phyloP scores from a whole-genome alignment of 352 stramenopile species.

The Phytophthora brassicae region DNA sequence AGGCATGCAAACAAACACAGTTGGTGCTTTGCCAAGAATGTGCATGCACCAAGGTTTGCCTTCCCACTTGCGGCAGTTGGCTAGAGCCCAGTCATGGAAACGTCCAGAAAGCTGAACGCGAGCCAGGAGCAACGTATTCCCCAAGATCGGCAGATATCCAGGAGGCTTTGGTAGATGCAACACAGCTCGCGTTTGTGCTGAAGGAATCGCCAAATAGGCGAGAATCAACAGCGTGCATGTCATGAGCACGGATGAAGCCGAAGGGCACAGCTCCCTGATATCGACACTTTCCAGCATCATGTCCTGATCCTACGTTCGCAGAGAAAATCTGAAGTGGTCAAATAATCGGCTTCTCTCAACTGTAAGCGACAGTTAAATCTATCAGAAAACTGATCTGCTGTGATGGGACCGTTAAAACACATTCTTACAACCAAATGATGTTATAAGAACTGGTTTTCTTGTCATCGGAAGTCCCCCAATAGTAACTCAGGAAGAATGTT shows the following conservation, averaged over 20 bases:
- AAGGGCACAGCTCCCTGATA: constrained; percentile 5
- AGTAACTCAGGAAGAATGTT: not conserved
- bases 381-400: too few species aligned
- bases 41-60: constrained; percentile 56
- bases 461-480: not conserved
- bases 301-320: not conserved
- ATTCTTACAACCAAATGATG: not conserved
- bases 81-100: constrained; percentile 62
- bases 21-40: constrained; percentile 37
- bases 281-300: constrained; percentile 2
- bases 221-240: constrained; percentile 26
- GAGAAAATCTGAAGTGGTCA: not conserved
- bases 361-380: too few species aligned
- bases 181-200: constrained; percentile 22
- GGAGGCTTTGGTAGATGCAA: constrained; percentile 37
- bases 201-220: constrained; percentile 25
- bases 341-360: too few species aligned
- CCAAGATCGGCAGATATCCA: constrained; percentile 45
- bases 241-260: not conserved
- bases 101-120: constrained; percentile 34
- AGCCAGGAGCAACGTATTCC: constrained; percentile 55
- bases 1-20: constrained; percentile 32
- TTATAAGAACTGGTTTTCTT: too few species aligned
- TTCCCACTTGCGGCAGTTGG: constrained; percentile 39
- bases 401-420: not conserved